Evolutionary conservation across 345 rosid species (phyloP).

Genomic region (Ceriops zippeliana): DNA sequence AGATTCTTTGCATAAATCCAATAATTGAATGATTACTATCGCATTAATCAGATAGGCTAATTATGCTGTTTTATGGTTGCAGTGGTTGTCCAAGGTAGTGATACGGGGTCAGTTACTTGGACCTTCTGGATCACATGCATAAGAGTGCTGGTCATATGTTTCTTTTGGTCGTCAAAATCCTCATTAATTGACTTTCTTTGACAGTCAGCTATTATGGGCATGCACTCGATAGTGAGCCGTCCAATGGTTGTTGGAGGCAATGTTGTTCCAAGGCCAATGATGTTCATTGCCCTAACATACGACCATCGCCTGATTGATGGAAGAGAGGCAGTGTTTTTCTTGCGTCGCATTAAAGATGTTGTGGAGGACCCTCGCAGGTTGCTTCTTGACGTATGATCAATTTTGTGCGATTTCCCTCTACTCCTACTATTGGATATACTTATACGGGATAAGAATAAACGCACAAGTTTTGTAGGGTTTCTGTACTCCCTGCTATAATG

Average conservation of each 20-base stretch:
- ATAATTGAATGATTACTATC: no score
- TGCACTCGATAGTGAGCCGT: conserved; percentile 78
- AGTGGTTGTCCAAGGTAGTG: no score
- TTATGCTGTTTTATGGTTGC: no score
- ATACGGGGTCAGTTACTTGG: background rate
- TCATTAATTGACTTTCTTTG: background rate
- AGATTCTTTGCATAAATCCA: background rate
- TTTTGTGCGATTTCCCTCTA: conserved; percentile 1
- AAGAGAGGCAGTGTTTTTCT: conserved; percentile 84
- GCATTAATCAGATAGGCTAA: no score
- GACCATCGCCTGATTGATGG: conserved; percentile 86
- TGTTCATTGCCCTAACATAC: conserved; percentile 77
- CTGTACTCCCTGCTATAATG: conserved; percentile 11
- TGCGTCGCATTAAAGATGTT: conserved; percentile 76
- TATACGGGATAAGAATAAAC: conserved; percentile 28
- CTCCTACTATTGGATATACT: background rate
- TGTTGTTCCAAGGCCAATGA: conserved; percentile 67
- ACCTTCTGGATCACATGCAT: background rate
- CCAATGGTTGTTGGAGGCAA: conserved; percentile 79
- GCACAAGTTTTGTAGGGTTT: conserved; percentile 32
- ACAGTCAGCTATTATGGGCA: conserved; percentile 85
- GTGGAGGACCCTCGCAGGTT: conserved; percentile 82
- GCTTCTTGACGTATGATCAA: conserved; percentile 52
- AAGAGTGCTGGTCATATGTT: background rate
- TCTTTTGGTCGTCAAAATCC: background rate